These are phyloP conservation scores for Penicillium corylophilum DNA, from an alignment of 2,329 filamentous ascomycete species.

Conservation along the genomic window DNA sequence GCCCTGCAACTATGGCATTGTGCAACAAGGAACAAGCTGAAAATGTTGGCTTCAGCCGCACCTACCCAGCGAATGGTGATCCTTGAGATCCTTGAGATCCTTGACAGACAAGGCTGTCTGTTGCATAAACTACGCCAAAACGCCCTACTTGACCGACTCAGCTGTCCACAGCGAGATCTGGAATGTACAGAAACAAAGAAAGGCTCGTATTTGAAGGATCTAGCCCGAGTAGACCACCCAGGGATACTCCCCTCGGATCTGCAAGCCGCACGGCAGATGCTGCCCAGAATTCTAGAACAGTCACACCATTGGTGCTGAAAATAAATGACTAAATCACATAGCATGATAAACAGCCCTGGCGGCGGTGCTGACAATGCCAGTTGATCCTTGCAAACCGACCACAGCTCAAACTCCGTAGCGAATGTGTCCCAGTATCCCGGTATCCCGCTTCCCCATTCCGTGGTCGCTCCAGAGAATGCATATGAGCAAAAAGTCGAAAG, in stretches of 20 bases:
- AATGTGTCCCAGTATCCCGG: background rate
- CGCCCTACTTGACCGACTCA: constrained; percentile 7
- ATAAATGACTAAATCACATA: background rate
- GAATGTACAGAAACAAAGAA: background rate
- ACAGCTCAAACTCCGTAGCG: background rate
- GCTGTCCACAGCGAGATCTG: background rate
- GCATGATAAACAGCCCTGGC: background rate
- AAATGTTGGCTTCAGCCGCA: background rate
- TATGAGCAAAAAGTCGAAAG: background rate
- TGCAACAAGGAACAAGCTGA: constrained; percentile 2
- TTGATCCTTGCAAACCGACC: background rate
- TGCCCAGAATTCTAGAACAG: constrained; percentile 5
- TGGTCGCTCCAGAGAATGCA: background rate
- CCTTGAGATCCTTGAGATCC: too few relatives aligned
- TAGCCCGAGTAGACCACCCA: constrained; percentile 4
- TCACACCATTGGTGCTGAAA: background rate
- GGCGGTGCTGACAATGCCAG: constrained; percentile 2
- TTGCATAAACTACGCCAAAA: background rate
- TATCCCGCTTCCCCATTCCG: background rate
- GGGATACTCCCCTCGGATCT: constrained; percentile 6
- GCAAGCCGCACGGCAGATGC: constrained; percentile 4
- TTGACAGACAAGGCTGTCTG: background rate
- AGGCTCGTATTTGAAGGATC: background rate
- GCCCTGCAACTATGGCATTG: constrained; percentile 3
- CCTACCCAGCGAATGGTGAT: background rate